Conservation (phyloP, 2,329 filamentous ascomycete species). For the Exophiala spinifera region DNA sequence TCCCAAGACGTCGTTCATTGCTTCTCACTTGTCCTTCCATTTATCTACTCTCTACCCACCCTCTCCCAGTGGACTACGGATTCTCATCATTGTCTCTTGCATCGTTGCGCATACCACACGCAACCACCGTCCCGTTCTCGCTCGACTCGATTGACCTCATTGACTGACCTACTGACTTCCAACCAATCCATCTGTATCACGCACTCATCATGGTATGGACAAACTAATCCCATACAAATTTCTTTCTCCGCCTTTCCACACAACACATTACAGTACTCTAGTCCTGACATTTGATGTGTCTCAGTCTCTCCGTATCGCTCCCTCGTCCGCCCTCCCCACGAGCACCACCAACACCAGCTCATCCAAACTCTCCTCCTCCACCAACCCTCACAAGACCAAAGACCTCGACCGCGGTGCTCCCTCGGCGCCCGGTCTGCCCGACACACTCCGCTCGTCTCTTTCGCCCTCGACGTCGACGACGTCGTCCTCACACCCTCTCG, state of each 20-base stretch:
- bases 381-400: slow-evolving; percentile 38
- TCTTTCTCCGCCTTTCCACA: no score
- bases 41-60: no score
- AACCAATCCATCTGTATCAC: no score
- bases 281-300: no score
- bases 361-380: slow-evolving; percentile 51
- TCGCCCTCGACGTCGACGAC: slow-evolving; percentile 41
- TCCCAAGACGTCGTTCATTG: not conserved
- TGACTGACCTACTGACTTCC: no score
- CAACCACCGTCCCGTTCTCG: no score
- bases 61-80: no score
- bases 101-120: no score
- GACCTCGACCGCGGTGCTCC: slow-evolving; percentile 64
- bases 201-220: not conserved
- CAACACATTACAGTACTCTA: no score
- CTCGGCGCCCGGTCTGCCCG: slow-evolving; percentile 88
- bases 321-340: slow-evolving; percentile 63
- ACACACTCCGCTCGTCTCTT: slow-evolving; percentile 77
- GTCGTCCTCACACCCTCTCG: slow-evolving; percentile 78
- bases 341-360: slow-evolving; percentile 63
- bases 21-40: not conserved
- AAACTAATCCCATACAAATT: no score
- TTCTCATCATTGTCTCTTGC: no score
- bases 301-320: slow-evolving; percentile 86
- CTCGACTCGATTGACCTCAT: no score